Conservation (phyloP, 306 rosid species). For the Ochetophila trinervis region DNA sequence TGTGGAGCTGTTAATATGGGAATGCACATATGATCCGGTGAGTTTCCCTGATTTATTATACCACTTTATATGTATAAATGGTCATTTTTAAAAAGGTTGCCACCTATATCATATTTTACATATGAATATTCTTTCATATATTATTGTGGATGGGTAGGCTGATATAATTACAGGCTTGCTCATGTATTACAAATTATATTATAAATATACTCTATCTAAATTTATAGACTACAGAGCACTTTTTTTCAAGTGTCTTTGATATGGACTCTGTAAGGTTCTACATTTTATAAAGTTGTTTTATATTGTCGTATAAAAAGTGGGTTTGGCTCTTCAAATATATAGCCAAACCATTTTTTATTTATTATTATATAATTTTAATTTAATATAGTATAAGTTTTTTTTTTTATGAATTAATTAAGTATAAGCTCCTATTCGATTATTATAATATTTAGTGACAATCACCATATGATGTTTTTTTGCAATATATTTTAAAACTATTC, state of each 20-base stretch:
- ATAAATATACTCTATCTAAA: slow-evolving; percentile 1
- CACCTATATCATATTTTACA: background rate
- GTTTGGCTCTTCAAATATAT: too few species aligned
- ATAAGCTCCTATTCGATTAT: too few species aligned
- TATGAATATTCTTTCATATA: background rate
- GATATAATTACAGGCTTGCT: slow-evolving; percentile 10
- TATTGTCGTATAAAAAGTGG: too few species aligned
- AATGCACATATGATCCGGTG: background rate
- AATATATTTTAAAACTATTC: too few species aligned
- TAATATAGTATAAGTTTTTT: too few species aligned
- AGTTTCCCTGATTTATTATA: background rate
- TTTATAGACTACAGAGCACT: background rate
- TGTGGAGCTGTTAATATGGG: background rate
- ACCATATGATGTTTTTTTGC: too few species aligned
- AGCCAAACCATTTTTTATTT: too few species aligned
- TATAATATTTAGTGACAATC: too few species aligned
- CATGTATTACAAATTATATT: slow-evolving; percentile 5
- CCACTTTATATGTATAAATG: background rate
- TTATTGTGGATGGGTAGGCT: slow-evolving; percentile 4
- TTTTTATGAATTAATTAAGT: too few species aligned
- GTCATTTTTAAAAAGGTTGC: background rate
- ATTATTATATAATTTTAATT: too few species aligned
- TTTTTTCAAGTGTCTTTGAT: background rate
- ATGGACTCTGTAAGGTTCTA: background rate
- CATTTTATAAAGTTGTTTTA: too few species aligned